These are phyloP conservation scores for Nitzschia palea DNA, from an alignment of 108 stramenopile genomes.

Conservation along the genomic window DNA sequence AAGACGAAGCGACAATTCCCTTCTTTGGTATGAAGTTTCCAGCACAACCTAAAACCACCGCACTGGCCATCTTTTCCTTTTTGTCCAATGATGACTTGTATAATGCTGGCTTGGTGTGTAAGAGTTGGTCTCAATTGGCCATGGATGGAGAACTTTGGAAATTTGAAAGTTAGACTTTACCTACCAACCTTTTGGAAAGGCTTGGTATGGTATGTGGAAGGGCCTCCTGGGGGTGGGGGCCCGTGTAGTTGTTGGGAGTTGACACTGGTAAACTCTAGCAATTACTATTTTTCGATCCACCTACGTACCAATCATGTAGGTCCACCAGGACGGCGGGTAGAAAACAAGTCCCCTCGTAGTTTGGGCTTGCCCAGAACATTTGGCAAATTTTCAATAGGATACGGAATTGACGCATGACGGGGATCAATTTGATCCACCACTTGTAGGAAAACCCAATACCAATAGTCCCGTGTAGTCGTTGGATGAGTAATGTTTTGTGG, in stretches of 20 bases:
- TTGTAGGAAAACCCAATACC: slow-evolving; percentile 16
- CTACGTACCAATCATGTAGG: no score
- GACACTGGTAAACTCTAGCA: no score
- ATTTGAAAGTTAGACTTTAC: slow-evolving; percentile 19
- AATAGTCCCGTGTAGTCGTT: slow-evolving; percentile 11
- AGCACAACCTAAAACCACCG: slow-evolving; percentile 56
- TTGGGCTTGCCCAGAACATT: not conserved
- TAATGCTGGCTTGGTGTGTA: slow-evolving; percentile 84
- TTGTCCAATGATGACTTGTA: slow-evolving; percentile 79
- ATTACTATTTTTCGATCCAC: no score
- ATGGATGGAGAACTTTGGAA: slow-evolving; percentile 52
- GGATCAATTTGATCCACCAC: slow-evolving; percentile 8
- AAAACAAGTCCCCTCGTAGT: slow-evolving; percentile 14
- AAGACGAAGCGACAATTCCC: slow-evolving; percentile 37
- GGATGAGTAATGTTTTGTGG: not conserved
- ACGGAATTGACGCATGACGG: not conserved
- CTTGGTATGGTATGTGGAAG: not conserved
- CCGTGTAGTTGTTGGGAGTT: no score
- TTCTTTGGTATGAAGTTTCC: slow-evolving; percentile 62
- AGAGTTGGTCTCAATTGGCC: slow-evolving; percentile 62
- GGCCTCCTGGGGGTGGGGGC: no score
- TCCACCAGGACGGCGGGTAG: not conserved
- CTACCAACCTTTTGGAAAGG: not conserved
- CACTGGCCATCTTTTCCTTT: slow-evolving; percentile 69
- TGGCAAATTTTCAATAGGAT: not conserved